Evolutionary conservation across 768 basidiomycete species (phyloP), one percentile per base, ranked within the genome.

Genomic region (Calvatia gigantea): DNA sequence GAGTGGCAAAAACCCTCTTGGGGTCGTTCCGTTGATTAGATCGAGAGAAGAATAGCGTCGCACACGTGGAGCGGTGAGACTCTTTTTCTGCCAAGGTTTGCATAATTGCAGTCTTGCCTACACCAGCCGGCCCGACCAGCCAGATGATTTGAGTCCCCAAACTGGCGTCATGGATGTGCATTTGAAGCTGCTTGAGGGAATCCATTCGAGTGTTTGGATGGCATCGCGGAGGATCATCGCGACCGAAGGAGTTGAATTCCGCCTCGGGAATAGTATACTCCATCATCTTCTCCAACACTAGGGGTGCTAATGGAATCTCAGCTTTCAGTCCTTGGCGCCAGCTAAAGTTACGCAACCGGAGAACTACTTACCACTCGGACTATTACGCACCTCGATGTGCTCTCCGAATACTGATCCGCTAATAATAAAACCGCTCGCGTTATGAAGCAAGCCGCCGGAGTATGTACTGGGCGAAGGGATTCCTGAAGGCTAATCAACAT

Each of bases 41-140:
- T 38, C 37, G 37, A 15, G 37, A 38, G 37, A 38, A 38, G 37
- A 38, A 38, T 15, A 38, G 15, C 4, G 37, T 38, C 4, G 37
- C n/a, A n/a, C 6, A 38, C 15, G 15, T 38, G 15, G 15, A 6
- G n/a, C 7, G 37, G n/a, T 8, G 37, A 2, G 4, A 31, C 11
- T 50, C 39, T 17, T 25, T 14, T 15, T 39, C 32, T 27, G 47
- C 48, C 2, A 57, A 19, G 4, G 48, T 57, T 39, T 43, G 29
- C 27, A 49, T 41, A 11, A 57, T 41, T 3, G 56, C 48, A 3
- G 56, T 38, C 32, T 57, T 57, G 19, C 56, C 56, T 2, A 49
- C 43, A 14, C 56, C 56, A 21, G 47, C 56, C n/a, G 27, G 39
- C 2, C 56, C 56, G 48, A 11, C 29, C 15, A 57, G 48, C 56